Evolutionary conservation across 1,284 basidiomycete species (phyloP).

Genomic region (Laetiporus sulphureus): DNA sequence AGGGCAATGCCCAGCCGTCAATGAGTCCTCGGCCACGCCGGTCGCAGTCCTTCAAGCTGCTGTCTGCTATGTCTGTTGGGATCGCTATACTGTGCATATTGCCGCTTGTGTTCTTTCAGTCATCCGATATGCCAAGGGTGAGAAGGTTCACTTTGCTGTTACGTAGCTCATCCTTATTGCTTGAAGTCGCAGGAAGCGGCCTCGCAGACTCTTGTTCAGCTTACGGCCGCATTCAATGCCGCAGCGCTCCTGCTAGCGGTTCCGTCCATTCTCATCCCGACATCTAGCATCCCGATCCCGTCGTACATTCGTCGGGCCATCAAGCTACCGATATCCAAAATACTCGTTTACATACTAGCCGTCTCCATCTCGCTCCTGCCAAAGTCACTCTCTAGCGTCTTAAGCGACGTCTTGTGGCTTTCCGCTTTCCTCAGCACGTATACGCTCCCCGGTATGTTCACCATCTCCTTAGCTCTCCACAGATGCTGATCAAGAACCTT

Average conservation of each 20-base stretch:
- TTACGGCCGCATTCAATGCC: constrained; percentile 41
- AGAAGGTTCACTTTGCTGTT: constrained; percentile 18
- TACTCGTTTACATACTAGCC: constrained; percentile 32
- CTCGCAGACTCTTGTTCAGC: constrained; percentile 24
- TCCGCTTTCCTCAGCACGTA: constrained; percentile 49
- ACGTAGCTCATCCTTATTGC: constrained; percentile 1
- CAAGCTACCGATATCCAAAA: constrained; percentile 42
- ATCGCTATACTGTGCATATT: constrained; percentile 45
- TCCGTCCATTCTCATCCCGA: constrained; percentile 53
- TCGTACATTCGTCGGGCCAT: constrained; percentile 34
- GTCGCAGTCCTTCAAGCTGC: constrained; percentile 48
- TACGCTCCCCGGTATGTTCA: constrained; percentile 45
- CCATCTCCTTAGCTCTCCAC: constrained; percentile 2
- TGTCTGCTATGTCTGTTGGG: constrained; percentile 45
- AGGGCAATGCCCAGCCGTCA: constrained; percentile 30
- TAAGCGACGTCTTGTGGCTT: constrained; percentile 44
- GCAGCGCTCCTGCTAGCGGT: constrained; percentile 50
- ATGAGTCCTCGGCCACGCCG: constrained; percentile 38
- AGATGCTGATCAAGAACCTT: constrained; percentile 1
- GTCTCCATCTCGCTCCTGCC: constrained; percentile 40
- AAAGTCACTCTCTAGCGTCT: constrained; percentile 23
- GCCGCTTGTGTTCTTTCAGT: constrained; percentile 51
- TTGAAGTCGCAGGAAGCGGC: constrained; percentile 14
- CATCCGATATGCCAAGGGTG: constrained; percentile 36
- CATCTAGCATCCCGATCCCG: constrained; percentile 43